A percentile compares a stretch with the other conserved stretches of the same genome.
Evolutionary conservation across 73 alveolate genomes (phyloP).

Genomic region (Stentor roeselii): DNA sequence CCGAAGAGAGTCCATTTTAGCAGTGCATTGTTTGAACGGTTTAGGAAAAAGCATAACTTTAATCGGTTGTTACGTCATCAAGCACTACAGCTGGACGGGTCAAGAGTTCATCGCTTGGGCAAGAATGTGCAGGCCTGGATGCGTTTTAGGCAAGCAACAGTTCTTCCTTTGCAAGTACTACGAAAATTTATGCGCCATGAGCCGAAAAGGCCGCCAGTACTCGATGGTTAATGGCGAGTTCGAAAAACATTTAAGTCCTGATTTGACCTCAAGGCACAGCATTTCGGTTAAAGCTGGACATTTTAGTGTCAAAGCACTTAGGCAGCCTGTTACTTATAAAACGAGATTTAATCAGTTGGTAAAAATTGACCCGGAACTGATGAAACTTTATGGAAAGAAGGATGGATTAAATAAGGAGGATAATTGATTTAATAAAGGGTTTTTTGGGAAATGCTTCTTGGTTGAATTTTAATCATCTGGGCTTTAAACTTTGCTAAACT

Average conservation of each 20-base stretch:
- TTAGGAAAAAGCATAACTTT: conserved; percentile 94
- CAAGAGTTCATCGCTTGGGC: conserved; percentile 76
- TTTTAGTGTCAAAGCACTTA: neutral
- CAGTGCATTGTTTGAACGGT: conserved; percentile 97
- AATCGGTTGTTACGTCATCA: conserved; percentile 80
- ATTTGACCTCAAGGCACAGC: too few species aligned
- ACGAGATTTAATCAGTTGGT: neutral
- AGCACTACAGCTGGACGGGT: conserved; percentile 80
- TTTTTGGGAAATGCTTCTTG: too few species aligned
- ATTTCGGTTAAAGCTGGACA: neutral
- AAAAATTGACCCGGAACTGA: neutral
- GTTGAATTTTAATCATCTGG: too few species aligned
- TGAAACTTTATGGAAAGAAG: neutral
- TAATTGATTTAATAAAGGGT: too few species aligned
- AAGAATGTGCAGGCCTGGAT: conserved; percentile 81
- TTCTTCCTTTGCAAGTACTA: conserved; percentile 35
- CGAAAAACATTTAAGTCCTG: neutral
- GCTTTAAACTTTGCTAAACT: too few species aligned
- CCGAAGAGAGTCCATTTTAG: conserved; percentile 80
- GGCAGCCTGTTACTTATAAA: neutral
- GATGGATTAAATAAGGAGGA: neutral
- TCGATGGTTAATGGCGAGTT: neutral
- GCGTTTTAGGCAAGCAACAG: conserved; percentile 79
- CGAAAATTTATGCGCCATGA: neutral
- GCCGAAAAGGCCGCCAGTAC: neutral